phyloP scores from a whole-genome alignment of 805 yeast genomes.

The Metahyphopichia silvanorum region DNA sequence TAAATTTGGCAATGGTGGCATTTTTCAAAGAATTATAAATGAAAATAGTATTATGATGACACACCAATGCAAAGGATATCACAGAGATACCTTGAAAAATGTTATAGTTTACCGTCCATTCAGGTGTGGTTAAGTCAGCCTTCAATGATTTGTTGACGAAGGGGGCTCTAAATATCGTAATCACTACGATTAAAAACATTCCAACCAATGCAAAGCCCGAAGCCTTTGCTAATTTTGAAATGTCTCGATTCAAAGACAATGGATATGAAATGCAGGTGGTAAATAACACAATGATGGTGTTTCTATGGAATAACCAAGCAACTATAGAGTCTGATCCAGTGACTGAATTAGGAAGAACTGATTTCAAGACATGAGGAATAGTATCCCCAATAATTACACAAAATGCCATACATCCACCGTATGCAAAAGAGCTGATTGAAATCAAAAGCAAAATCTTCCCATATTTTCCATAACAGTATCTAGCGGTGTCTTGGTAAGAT shows the following conservation, averaged over 20 bases:
- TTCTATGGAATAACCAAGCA: conserved; percentile 59
- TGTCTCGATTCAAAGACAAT: conserved; percentile 73
- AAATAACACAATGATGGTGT: conserved; percentile 65
- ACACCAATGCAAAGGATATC: conserved; percentile 90
- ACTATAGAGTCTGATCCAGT: conserved; percentile 28
- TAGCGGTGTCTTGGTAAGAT: conserved; percentile 84
- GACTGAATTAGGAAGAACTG: conserved; percentile 52
- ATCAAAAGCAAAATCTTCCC: conserved; percentile 69
- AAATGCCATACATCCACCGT: conserved; percentile 93
- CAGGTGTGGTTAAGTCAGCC: conserved; percentile 43
- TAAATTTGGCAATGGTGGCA: conserved; percentile 74
- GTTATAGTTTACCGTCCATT: conserved; percentile 56
- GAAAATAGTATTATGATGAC: conserved; percentile 91
- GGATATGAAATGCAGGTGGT: conserved; percentile 79
- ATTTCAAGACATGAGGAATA: conserved; percentile 80
- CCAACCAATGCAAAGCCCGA: conserved; percentile 82
- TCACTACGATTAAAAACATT: conserved; percentile 72
- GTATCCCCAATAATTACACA: conserved; percentile 95
- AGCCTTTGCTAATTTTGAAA: conserved; percentile 82
- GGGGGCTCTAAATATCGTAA: conserved; percentile 77
- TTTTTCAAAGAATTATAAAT: conserved; percentile 79
- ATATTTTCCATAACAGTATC: conserved; percentile 67
- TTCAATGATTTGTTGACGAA: conserved; percentile 43
- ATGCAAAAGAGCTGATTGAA: conserved; percentile 85
- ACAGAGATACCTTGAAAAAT: conserved; percentile 91